phyloP scores from a whole-genome alignment of 805 yeast species.

The Yamadazyma sp. region DNA sequence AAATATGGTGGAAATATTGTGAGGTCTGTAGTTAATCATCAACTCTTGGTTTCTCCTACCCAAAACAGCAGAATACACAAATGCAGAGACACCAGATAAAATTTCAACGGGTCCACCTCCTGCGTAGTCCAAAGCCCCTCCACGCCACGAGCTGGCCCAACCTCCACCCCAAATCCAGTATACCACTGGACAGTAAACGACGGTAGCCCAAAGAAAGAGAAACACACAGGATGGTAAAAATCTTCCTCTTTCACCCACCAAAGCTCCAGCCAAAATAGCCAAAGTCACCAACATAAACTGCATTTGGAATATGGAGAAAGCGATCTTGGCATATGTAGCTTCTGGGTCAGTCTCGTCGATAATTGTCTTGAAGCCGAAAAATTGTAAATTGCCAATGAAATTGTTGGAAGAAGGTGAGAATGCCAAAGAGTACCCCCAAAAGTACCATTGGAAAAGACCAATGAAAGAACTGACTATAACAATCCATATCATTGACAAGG shows the following conservation, averaged over 20 bases:
- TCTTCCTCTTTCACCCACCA: conserved; percentile 86
- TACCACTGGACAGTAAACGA: conserved; percentile 92
- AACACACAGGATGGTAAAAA: conserved; percentile 82
- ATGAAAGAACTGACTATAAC: conserved; percentile 71
- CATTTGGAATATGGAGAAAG: conserved; percentile 84
- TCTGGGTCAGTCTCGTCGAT: conserved; percentile 43
- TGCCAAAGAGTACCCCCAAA: conserved; percentile 97
- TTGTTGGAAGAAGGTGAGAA: conserved; percentile 79
- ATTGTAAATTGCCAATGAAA: conserved; percentile 82
- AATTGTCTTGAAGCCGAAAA: conserved; percentile 79
- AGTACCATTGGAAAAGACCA: conserved; percentile 89
- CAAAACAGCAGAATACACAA: conserved; percentile 76
- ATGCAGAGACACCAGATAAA: conserved; percentile 85
- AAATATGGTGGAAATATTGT: conserved; percentile 87
- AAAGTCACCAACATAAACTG: conserved; percentile 91
- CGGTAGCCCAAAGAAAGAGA: conserved; percentile 82
- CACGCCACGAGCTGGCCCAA: conserved; percentile 74
- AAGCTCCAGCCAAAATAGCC: conserved; percentile 88
- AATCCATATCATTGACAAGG: conserved; percentile 81
- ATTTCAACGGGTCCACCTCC: conserved; percentile 99
- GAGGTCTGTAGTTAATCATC: conserved; percentile 89
- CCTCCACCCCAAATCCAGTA: conserved; percentile 97
- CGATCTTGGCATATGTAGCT: conserved; percentile 71
- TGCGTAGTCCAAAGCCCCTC: conserved; percentile 95
- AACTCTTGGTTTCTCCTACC: conserved; percentile 77